Evolutionary conservation across 2,329 filamentous ascomycete species (phyloP).

Genomic region (Escovopsis sp.): DNA sequence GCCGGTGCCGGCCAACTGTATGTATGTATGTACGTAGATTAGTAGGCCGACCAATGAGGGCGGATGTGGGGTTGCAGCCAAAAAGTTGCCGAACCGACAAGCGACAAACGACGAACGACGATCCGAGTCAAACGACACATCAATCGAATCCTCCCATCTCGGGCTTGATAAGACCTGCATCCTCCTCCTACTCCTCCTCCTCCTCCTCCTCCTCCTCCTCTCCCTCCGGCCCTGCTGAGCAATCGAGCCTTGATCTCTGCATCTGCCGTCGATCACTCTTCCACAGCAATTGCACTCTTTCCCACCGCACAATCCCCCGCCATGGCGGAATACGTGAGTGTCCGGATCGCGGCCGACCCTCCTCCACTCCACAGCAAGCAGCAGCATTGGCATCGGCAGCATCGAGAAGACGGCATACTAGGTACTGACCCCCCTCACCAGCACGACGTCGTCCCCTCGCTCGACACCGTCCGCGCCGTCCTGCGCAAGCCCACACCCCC

Average conservation of each 20-base stretch:
- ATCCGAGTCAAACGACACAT: too few relatives aligned
- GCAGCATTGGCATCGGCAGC: background rate
- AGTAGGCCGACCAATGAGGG: too few relatives aligned
- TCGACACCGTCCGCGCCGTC: slow-evolving; percentile 30
- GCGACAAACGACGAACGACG: too few relatives aligned
- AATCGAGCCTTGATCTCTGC: background rate
- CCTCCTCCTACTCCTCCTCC: background rate
- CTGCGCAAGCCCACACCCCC: slow-evolving; percentile 22
- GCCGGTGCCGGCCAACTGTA: too few relatives aligned
- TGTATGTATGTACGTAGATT: too few relatives aligned
- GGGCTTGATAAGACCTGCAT: too few relatives aligned
- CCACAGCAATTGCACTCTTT: background rate
- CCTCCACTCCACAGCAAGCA: too few relatives aligned
- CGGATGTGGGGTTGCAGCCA: too few relatives aligned
- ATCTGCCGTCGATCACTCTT: background rate
- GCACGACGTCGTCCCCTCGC: slow-evolving; percentile 29
- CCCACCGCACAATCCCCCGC: background rate
- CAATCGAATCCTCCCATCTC: too few relatives aligned
- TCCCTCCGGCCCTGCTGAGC: background rate
- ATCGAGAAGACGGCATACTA: background rate
- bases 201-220: background rate
- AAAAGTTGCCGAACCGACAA: too few relatives aligned
- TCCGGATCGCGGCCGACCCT: too few relatives aligned
- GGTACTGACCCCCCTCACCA: slow-evolving; percentile 9
- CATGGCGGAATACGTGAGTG: background rate